Conservation (phyloP, 2,329 filamentous ascomycete species). For the Claviceps monticola region DNA sequence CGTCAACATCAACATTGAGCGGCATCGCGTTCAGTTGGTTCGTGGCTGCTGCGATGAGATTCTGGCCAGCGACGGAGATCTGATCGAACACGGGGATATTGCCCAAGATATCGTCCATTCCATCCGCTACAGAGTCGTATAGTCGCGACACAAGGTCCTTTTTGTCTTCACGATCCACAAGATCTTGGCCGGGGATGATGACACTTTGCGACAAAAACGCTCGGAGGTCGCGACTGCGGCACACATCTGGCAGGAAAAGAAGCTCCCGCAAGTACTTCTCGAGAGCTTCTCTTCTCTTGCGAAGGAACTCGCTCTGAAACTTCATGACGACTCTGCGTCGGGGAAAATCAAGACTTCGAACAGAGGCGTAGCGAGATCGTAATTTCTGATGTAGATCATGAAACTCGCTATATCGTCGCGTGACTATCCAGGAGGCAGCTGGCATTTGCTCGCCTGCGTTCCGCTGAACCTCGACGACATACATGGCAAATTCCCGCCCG, state of each 20-base stretch:
- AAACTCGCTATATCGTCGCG: constrained; percentile 92
- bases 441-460: constrained; percentile 92
- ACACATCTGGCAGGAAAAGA: constrained; percentile 79
- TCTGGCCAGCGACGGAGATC: constrained; percentile 82
- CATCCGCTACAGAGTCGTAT: constrained; percentile 93
- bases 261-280: constrained; percentile 77
- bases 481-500: constrained; percentile 84
- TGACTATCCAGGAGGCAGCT: constrained; percentile 85
- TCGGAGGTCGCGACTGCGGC: constrained; percentile 80
- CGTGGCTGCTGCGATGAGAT: constrained; percentile 65
- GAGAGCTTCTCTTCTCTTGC: constrained; percentile 70
- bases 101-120: constrained; percentile 94
- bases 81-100: constrained; percentile 94
- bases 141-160: constrained; percentile 85
- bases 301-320: constrained; percentile 86
- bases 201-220: constrained; percentile 87
- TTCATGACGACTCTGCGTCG: constrained; percentile 89
- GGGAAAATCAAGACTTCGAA: constrained; percentile 83
- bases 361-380: constrained; percentile 70
- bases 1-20: constrained; percentile 37
- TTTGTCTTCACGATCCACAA: constrained; percentile 48
- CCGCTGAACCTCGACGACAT: constrained; percentile 81
- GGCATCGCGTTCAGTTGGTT: constrained; percentile 46
- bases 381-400: constrained; percentile 88
- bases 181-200: constrained; percentile 47